Base-by-base conservation (phyloP, 2,329 filamentous ascomycete genomes). In the Zymoseptoria crescenta region DNA sequence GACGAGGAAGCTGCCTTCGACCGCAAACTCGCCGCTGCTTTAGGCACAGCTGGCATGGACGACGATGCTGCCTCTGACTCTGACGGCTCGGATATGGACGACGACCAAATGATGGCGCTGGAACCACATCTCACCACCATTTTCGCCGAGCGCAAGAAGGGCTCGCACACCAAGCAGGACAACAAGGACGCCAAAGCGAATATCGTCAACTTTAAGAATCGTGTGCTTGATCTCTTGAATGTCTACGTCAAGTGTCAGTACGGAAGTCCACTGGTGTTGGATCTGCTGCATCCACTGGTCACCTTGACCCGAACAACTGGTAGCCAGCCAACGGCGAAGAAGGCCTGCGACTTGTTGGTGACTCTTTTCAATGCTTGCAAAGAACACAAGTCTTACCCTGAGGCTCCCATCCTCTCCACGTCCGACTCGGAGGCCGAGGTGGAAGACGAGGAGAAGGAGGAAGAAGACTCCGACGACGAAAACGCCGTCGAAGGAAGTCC, bases 161-260 rank as follows among this genome's bases (percentile, higher is more conserved):
- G 79, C 16, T 65, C 65, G 45, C 86, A 81, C 72, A 87, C 88
- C 70, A 94, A 92, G 76, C 89, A 92, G 74, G 87, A 94, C 70
- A 88, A 88, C 68, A 90, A 90, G 70, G 88, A 93, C 61, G 92
- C 93, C 57, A 94, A 90, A 71, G 88, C 93, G 66, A 91, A 86
- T 20, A 89, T 97, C 70, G 79, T 96, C 68, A 92, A 93, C 75
- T 96, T 99, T 81, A 99, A 99, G 79, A 89, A 90, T 74, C 88
- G 92, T 49, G 87, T 96, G 5, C 82, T 97, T 4, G 94, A 97
- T 70, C 82, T 97, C 1, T 80, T 97, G 9, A 84, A 88, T 61
- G 88, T 94, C 63, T 97, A 91, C 73, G 80, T 94, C 64, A 91
- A 89, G 73, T 87, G 88, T 66, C 87, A 94, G 74, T 83, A 87